phyloP scores from a whole-genome alignment of 331 rosid species.

The Prunus yedoensis region DNA sequence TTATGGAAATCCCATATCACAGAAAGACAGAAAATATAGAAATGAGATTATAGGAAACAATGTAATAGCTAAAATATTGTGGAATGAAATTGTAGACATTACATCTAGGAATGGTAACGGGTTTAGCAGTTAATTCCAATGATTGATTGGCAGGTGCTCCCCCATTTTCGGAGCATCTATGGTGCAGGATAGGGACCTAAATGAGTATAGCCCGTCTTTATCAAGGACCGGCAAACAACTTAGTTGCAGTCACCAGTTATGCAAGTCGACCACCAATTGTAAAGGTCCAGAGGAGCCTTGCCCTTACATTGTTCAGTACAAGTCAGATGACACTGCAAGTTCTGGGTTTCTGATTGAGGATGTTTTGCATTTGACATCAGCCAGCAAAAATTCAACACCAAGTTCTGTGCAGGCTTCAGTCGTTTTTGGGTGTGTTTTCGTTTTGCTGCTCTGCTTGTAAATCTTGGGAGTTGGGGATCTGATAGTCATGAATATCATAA shows the following conservation, averaged over 20 bases:
- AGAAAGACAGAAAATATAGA: no score
- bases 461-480: not conserved
- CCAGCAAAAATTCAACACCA: conserved; percentile 27
- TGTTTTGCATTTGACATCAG: conserved; percentile 49
- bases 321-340: conserved; percentile 45
- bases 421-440: conserved; percentile 51
- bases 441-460: not conserved
- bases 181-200: conserved; percentile 97
- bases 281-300: conserved; percentile 66
- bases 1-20: no score
- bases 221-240: conserved; percentile 79
- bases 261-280: conserved; percentile 62
- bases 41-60: not conserved
- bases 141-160: conserved; percentile 99
- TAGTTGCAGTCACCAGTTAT: conserved; percentile 73
- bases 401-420: conserved; percentile 48
- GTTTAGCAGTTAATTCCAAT: conserved; percentile 82
- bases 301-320: conserved; percentile 59
- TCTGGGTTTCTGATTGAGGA: conserved; percentile 62
- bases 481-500: not conserved
- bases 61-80: not conserved
- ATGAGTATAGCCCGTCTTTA: conserved; percentile 76
- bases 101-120: conserved; percentile 30
- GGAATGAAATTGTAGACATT: not conserved
- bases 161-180: conserved; percentile 85